These are phyloP conservation scores for Fusarium lateritium DNA, from an alignment of 2,329 filamentous ascomycete genomes.

Conservation along the genomic window DNA sequence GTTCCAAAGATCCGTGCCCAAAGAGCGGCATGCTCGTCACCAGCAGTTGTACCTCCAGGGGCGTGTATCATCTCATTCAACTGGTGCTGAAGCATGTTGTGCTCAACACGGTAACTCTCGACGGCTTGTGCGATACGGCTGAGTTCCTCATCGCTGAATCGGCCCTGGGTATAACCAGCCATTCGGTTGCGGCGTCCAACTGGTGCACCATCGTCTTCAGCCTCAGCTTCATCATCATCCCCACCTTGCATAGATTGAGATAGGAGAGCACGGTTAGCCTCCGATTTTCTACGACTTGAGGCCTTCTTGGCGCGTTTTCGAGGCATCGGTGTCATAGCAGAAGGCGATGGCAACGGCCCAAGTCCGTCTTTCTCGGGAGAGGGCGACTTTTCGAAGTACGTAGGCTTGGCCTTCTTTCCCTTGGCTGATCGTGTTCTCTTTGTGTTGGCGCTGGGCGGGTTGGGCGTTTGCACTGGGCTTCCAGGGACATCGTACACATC, in stretches of 20 bases:
- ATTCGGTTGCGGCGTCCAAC: slow-evolving; percentile 45
- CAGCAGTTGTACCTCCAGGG: slow-evolving; percentile 54
- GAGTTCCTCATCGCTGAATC: slow-evolving; percentile 62
- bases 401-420: slow-evolving; percentile 65
- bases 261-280: slow-evolving; percentile 34
- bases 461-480: slow-evolving; percentile 39
- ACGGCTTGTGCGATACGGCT: slow-evolving; percentile 59
- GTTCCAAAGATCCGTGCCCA: slow-evolving; percentile 65
- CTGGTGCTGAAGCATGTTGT: slow-evolving; percentile 59
- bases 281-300: slow-evolving; percentile 46
- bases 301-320: slow-evolving; percentile 51
- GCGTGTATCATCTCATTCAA: slow-evolving; percentile 64
- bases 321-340: slow-evolving; percentile 52
- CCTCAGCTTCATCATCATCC: slow-evolving; percentile 38
- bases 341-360: slow-evolving; percentile 53
- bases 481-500: slow-evolving; percentile 49
- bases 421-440: slow-evolving; percentile 55
- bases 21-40: slow-evolving; percentile 59
- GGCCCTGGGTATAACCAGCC: slow-evolving; percentile 55
- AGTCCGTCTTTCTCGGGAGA: slow-evolving; percentile 40
- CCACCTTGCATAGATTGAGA: slow-evolving; percentile 45
- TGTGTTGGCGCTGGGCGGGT: slow-evolving; percentile 43
- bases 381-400: slow-evolving; percentile 58
- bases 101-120: slow-evolving; percentile 60
- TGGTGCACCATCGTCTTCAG: slow-evolving; percentile 28